Conservation (phyloP, 345 rosid genomes). For the Nephelium lappaceum region DNA sequence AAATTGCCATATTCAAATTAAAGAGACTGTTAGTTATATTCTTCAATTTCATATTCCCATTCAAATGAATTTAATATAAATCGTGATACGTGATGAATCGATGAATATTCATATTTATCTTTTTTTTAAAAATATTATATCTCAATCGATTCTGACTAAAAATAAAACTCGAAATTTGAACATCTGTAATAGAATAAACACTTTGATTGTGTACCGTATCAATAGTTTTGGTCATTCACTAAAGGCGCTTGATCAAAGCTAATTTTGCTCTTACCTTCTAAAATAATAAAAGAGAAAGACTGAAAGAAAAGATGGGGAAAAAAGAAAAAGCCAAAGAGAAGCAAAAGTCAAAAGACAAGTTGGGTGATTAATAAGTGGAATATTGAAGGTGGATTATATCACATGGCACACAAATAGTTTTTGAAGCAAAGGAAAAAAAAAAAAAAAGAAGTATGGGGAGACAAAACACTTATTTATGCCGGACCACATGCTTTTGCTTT, state of each 20-base stretch:
- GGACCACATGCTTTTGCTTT: conserved; percentile 42
- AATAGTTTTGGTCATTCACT: not conserved
- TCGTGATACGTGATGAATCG: not conserved
- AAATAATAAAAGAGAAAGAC: not conserved
- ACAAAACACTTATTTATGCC: conserved; percentile 27
- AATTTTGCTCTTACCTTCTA: not conserved
- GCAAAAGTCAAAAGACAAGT: conserved; percentile 21
- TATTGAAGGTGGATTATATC: conserved; percentile 1
- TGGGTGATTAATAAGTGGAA: not conserved
- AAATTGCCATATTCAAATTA: too few relatives aligned
- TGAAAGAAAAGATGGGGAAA: not conserved
- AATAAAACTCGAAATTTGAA: too few relatives aligned
- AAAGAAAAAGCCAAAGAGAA: not conserved
- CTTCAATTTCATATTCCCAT: too few relatives aligned
- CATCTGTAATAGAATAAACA: not conserved
- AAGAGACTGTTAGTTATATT: too few relatives aligned
- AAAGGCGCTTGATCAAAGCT: too few relatives aligned
- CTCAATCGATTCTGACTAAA: too few relatives aligned
- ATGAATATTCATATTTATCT: too few relatives aligned
- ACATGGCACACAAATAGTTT: conserved; percentile 18
- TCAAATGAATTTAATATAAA: too few relatives aligned
- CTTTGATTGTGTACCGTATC: not conserved
- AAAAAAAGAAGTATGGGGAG: not conserved
- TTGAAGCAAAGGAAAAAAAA: not conserved
- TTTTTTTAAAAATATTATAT: too few relatives aligned